Evolutionary conservation across 345 rosid genomes (phyloP).

Genomic region (Gossypium mustelinum): DNA sequence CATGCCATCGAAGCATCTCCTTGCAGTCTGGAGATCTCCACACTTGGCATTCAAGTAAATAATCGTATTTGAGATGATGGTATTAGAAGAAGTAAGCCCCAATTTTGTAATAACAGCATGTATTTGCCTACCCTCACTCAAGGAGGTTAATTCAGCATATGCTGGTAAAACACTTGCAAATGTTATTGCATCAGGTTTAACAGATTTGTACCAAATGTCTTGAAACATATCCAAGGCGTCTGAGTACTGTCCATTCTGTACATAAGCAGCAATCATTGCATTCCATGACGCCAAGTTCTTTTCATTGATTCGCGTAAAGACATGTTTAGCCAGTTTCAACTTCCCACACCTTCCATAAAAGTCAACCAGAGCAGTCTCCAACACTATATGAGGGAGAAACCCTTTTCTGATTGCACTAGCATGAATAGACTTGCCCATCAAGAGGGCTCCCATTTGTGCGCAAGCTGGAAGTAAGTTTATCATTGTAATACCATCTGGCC

Average conservation of each 20-base stretch:
- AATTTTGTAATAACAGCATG: constrained; percentile 48
- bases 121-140: constrained; percentile 50
- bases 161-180: constrained; percentile 62
- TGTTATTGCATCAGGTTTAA: constrained; percentile 53
- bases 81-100: constrained; percentile 31
- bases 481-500: constrained; percentile 55
- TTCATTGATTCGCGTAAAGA: constrained; percentile 40
- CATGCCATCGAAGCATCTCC: constrained; percentile 42
- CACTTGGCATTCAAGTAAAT: constrained; percentile 64
- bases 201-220: constrained; percentile 34
- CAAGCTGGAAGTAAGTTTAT: constrained; percentile 69
- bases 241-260: constrained; percentile 38
- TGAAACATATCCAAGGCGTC: constrained; percentile 54
- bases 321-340: constrained; percentile 37
- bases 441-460: constrained; percentile 34
- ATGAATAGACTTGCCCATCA: constrained; percentile 52
- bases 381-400: constrained; percentile 53
- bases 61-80: constrained; percentile 53
- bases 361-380: constrained; percentile 67
- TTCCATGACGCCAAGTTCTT: constrained; percentile 72
- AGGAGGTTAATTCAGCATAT: constrained; percentile 49
- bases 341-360: constrained; percentile 52
- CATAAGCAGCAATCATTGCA: constrained; percentile 56
- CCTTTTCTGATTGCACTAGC: constrained; percentile 59
- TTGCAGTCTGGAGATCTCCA: constrained; percentile 62